Base-by-base conservation (phyloP, 495 filamentous ascomycete species). In the Trichoderma orchidacearum region DNA sequence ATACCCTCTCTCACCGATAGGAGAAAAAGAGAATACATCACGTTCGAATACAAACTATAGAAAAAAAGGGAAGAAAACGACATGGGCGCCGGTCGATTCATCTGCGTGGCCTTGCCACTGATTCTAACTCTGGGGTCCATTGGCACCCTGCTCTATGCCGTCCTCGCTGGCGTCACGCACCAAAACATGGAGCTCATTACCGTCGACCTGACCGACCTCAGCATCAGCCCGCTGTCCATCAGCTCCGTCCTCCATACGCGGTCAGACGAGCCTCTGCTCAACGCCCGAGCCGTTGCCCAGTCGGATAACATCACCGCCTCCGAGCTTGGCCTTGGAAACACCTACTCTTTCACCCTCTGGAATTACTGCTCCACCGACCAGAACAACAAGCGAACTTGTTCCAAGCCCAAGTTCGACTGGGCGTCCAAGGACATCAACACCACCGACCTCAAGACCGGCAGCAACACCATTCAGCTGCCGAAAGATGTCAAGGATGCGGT, bases 311-410 rank as follows among this genome's bases (percentile, higher is more conserved):
- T 81, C 58, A 75, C 73, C 11, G 75, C 80, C 25, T 56, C 66
- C 1, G 73, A 83, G 9, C 73, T 84, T 27, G 74, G 77, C 25
- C 74, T 97, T 41, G 77, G 74, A 54, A 84, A 94, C 68, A 80
- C 83, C 64, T 97, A 97, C 79, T 78, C 82, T 53, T 77, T 96
- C 65, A 80, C 80, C 59, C 75, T 98, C 28, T 95, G 86, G 86
- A 85, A 86, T 65, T 96, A 90, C 80, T 97, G 93, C 75, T 73
- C 70, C 5, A 61, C 66, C 8, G 61, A 73, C 36, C 72, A 72
- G 32, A 74, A 73, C 58, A 68, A 73, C 29, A 34, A 55, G 53
- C 70, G 75, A 54, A 72, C 63, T 55, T 83, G 84, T 72, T 78
- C 70, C 32, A 74, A 86, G 70, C 68, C 80, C 3, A 67, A 82